phyloP scores from a whole-genome alignment of 208 protist species.

The Crithidia brevicula region DNA sequence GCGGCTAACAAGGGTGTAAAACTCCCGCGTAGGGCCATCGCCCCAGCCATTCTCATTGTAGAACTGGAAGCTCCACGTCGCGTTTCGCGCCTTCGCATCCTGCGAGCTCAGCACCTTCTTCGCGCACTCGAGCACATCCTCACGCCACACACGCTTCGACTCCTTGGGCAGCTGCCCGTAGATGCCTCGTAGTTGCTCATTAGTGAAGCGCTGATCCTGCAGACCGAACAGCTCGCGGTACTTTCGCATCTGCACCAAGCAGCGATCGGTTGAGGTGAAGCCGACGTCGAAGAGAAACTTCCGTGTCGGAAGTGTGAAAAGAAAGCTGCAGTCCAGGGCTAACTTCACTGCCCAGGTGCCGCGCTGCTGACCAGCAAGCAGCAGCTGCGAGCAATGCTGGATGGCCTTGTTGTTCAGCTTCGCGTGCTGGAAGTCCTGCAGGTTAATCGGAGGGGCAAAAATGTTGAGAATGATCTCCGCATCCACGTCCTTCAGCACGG shows the following conservation, averaged over 20 bases:
- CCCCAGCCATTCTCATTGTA: conserved; percentile 90
- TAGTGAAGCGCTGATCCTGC: conserved; percentile 21
- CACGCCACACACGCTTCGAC: conserved; percentile 62
- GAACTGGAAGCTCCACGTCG: conserved; percentile 89
- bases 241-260: conserved; percentile 32
- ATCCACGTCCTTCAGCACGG: conserved; percentile 4
- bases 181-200: conserved; percentile 21
- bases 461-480: conserved; percentile 6
- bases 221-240: conserved; percentile 32
- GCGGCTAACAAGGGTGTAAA: conserved; percentile 86
- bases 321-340: conserved; percentile 80
- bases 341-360: conserved; percentile 82
- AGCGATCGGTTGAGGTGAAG: conserved; percentile 51
- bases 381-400: conserved; percentile 73
- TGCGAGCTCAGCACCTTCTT: conserved; percentile 55
- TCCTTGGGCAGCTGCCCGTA: conserved; percentile 32
- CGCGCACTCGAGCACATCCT: conserved; percentile 67
- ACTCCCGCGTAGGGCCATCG: conserved; percentile 89
- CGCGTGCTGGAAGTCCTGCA: conserved; percentile 65
- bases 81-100: conserved; percentile 40
- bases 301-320: conserved; percentile 75
- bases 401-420: conserved; percentile 88
- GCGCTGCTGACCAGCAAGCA: conserved; percentile 77
- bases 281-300: conserved; percentile 82
- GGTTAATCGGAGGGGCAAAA: conserved; percentile 43